Percentiles rank a stretch among this genome's conserved stretches.
phyloP scores from a whole-genome alignment of 805 yeast genomes.

The Kodamaea kaohsiungensis region DNA sequence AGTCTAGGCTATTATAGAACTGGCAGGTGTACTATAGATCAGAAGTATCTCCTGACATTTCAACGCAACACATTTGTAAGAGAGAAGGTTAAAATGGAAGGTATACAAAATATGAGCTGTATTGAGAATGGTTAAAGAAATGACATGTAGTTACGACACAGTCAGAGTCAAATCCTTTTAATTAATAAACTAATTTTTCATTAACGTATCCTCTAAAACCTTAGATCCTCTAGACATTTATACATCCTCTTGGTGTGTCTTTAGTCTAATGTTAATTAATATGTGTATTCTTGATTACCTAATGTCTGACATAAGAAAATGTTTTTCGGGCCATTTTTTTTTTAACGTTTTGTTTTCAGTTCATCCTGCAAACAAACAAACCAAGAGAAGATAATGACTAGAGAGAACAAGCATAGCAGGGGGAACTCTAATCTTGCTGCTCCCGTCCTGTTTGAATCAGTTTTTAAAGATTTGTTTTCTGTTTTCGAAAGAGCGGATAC shows the following conservation, averaged over 20 bases:
- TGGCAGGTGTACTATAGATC: background rate
- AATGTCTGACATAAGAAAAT: no score
- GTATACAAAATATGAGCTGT: no score
- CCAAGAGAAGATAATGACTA: background rate
- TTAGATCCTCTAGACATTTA: no score
- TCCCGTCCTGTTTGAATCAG: conserved; percentile 7
- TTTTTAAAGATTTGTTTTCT: conserved; percentile 24
- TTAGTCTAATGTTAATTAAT: no score
- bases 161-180: background rate
- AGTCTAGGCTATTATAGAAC: no score
- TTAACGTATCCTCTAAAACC: no score
- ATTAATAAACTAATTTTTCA: no score
- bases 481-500: conserved; percentile 30
- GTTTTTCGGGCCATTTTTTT: background rate
- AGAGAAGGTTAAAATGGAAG: background rate
- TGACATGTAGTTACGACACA: background rate
- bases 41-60: background rate
- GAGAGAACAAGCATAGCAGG: conserved; percentile 1
- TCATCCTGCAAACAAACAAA: background rate
- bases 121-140: background rate
- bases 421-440: background rate
- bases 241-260: no score
- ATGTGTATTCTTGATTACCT: no score
- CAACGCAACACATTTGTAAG: background rate
- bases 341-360: background rate